A percentile compares a stretch with the other conserved stretches of the same genome.
Evolutionary conservation across 2,329 filamentous ascomycete species (phyloP).

Genomic region (Coniochaeta sp.): DNA sequence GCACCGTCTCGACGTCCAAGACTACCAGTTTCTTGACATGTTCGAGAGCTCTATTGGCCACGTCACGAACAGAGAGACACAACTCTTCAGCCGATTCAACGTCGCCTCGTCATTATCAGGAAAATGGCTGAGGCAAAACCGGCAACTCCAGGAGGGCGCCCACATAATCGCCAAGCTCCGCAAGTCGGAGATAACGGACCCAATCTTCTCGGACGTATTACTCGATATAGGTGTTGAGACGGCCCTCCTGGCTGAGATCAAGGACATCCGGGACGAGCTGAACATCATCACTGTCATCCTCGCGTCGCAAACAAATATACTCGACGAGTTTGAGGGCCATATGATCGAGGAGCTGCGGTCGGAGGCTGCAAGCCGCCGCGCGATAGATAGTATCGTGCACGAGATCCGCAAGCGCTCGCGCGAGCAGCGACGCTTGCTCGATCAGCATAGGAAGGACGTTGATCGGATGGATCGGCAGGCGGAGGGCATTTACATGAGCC

Average conservation of each 20-base stretch:
- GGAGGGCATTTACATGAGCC: conserved; percentile 2
- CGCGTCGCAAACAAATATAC: conserved; percentile 37
- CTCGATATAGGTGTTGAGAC: conserved; percentile 55
- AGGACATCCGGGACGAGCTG: conserved; percentile 61
- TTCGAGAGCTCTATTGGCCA: conserved; percentile 56
- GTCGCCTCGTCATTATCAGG: conserved; percentile 48
- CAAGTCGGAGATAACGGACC: conserved; percentile 4
- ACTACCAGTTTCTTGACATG: conserved; percentile 60
- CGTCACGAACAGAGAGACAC: conserved; percentile 44
- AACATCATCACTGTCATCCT: conserved; percentile 51
- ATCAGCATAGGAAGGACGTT: conserved; percentile 3
- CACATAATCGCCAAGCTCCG: conserved; percentile 10
- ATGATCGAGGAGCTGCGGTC: conserved; percentile 27
- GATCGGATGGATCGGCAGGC: conserved; percentile 3
- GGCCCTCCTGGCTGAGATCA: conserved; percentile 53
- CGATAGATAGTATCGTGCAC: conserved; percentile 7
- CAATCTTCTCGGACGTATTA: conserved; percentile 43
- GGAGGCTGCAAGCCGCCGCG: conserved; percentile 6
- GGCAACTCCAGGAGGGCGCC: conserved; percentile 4
- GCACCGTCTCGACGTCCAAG: conserved; percentile 47
- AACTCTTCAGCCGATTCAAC: conserved; percentile 54
- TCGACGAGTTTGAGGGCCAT: conserved; percentile 36
- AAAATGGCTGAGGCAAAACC: conserved; percentile 35
- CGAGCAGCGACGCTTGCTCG: conserved; percentile 3
- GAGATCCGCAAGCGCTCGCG: conserved; percentile 6